Evolutionary conservation across 1,284 basidiomycete genomes (phyloP).

Genomic region (Apiotrichum sp.): DNA sequence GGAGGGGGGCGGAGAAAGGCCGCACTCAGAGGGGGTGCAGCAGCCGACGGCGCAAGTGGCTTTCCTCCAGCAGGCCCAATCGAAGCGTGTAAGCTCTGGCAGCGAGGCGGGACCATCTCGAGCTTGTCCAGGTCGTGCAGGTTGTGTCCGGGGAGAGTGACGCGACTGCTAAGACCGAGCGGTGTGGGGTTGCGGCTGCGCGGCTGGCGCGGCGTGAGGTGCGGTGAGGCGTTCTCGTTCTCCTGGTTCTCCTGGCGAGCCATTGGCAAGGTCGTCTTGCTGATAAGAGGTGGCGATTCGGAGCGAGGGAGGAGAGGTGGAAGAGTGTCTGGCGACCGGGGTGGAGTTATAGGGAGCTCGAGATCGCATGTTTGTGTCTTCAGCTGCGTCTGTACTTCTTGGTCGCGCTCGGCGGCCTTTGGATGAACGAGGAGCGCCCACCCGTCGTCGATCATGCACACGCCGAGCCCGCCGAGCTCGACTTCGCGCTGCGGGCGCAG

Average conservation of each 20-base stretch:
- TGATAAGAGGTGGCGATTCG: not conserved
- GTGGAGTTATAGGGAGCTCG: not conserved
- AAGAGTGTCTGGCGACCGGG: not conserved
- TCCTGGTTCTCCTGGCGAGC: too few relatives aligned
- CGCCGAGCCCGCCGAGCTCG: not conserved
- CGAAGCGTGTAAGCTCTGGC: not conserved
- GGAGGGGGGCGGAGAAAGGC: not conserved
- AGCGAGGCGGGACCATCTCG: not conserved
- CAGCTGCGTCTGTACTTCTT: too few relatives aligned
- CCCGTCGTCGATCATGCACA: conserved; percentile 2
- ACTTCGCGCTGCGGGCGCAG: not conserved
- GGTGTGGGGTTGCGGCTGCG: not conserved
- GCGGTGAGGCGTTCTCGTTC: too few relatives aligned
- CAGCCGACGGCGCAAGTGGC: not conserved
- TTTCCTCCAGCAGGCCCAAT: too few relatives aligned
- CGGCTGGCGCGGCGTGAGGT: too few relatives aligned
- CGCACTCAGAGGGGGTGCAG: not conserved
- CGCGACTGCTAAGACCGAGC: not conserved
- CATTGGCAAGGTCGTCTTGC: too few relatives aligned
- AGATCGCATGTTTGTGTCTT: not conserved
- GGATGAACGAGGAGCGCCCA: conserved; percentile 1
- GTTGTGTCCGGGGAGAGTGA: not conserved
- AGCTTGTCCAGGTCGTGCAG: not conserved
- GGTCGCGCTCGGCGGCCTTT: not conserved
- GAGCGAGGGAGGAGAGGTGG: not conserved